Evolutionary conservation across 83 land plant genomes (phyloP).

Genomic region (Picea abies): DNA sequence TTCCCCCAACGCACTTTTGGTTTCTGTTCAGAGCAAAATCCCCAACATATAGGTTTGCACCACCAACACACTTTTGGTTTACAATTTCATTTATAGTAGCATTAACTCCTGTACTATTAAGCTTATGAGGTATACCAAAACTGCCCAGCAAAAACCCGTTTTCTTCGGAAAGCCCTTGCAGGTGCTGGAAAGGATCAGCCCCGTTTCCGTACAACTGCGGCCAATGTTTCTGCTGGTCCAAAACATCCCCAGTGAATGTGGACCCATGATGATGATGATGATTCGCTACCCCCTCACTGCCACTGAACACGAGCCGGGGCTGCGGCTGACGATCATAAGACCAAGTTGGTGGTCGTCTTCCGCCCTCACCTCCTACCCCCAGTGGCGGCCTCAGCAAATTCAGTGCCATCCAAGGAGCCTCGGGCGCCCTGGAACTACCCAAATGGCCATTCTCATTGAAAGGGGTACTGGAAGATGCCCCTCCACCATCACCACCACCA

Average conservation of each 20-base stretch:
- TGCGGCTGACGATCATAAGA: too few relatives aligned
- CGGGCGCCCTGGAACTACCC: not conserved
- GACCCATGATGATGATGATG: too few relatives aligned
- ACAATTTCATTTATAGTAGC: not conserved
- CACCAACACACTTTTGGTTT: not conserved
- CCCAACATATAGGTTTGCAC: not conserved
- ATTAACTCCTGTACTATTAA: not conserved
- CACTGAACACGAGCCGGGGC: not conserved
- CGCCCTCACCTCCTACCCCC: too few relatives aligned
- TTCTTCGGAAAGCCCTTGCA: slow-evolving; percentile 7
- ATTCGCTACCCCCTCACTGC: not conserved
- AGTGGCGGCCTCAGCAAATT: too few relatives aligned
- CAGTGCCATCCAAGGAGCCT: not conserved
- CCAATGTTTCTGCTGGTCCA: not conserved
- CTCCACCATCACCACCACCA: not conserved
- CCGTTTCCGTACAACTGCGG: too few relatives aligned
- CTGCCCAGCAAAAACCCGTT: not conserved
- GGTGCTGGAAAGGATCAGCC: not conserved
- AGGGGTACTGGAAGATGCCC: not conserved
- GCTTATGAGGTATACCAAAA: not conserved
- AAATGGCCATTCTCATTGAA: not conserved
- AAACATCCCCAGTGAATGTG: slow-evolving; percentile 8
- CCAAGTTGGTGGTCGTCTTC: too few relatives aligned
- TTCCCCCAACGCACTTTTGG: slow-evolving; percentile 5
- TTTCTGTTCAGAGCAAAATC: too few relatives aligned